Conservation (phyloP, 352 stramenopile genomes). For the Globisporangium yorkense region DNA sequence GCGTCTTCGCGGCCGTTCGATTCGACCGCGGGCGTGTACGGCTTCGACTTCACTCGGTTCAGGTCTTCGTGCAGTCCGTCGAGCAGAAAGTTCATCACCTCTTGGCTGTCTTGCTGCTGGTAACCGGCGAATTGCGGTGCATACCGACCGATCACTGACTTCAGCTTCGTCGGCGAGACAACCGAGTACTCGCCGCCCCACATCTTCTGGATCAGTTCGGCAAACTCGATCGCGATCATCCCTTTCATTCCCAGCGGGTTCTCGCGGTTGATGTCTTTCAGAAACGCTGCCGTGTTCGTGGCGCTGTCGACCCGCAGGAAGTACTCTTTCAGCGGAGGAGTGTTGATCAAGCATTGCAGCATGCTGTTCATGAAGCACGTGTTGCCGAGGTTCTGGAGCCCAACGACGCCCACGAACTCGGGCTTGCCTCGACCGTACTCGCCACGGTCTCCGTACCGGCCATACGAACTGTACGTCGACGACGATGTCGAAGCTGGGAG, state of each 20-base stretch:
- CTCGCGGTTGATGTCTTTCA: slow-evolving; percentile 90
- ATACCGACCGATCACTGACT: slow-evolving; percentile 81
- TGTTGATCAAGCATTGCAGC: slow-evolving; percentile 92
- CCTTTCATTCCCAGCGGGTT: slow-evolving; percentile 95
- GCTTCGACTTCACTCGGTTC: slow-evolving; percentile 82
- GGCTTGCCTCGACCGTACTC: slow-evolving; percentile 49
- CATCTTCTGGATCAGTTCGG: slow-evolving; percentile 90
- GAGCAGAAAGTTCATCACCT: slow-evolving; percentile 91
- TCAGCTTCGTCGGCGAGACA: slow-evolving; percentile 71
- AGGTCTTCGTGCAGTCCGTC: slow-evolving; percentile 91
- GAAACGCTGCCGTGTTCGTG: slow-evolving; percentile 28
- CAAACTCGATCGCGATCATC: slow-evolving; percentile 95
- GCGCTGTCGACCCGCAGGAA: slow-evolving; percentile 85
- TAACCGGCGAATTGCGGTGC: slow-evolving; percentile 87
- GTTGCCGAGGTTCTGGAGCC: slow-evolving; percentile 70
- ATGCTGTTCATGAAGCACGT: slow-evolving; percentile 88
- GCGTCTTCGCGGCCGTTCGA: slow-evolving; percentile 56
- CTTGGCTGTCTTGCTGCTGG: slow-evolving; percentile 89
- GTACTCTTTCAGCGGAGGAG: slow-evolving; percentile 89
- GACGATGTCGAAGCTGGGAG: slow-evolving; percentile 8
- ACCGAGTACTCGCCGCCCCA: slow-evolving; percentile 89
- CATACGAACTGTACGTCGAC: slow-evolving; percentile 11
- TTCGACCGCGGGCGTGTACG: slow-evolving; percentile 71
- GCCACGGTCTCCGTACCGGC: slow-evolving; percentile 29
- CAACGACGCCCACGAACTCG: slow-evolving; percentile 58